A percentile compares a stretch with the other conserved stretches of the same genome.
These are phyloP conservation scores for Ballota nigra DNA, from an alignment of 257 asterid genomes.

Conservation along the genomic window DNA sequence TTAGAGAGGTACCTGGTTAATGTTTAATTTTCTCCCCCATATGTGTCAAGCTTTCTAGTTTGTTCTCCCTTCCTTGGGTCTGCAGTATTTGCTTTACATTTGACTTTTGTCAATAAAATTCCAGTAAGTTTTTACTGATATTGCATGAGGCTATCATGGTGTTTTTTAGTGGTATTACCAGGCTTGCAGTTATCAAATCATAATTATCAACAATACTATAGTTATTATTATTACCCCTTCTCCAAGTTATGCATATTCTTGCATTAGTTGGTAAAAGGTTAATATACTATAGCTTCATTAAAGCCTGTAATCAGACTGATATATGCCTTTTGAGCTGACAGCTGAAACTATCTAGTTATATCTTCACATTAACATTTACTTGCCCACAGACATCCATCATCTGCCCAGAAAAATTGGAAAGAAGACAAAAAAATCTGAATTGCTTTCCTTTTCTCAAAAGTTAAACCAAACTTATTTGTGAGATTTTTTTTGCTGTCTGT, in stretches of 20 bases:
- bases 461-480: constrained; percentile 8
- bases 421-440: neutral
- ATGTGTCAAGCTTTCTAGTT: constrained; percentile 13
- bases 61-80: neutral
- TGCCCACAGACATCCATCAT: neutral
- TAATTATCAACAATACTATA: constrained; percentile 3
- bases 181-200: neutral
- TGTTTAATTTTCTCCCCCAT: neutral
- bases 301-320: constrained; percentile 7
- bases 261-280: neutral
- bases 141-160: neutral
- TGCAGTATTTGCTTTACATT: neutral
- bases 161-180: neutral
- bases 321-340: constrained; percentile 9
- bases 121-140: neutral
- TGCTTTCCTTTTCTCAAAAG: neutral
- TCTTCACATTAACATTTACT: neutral
- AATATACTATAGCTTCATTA: neutral
- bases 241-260: neutral
- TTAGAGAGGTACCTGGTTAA: constrained; percentile 63
- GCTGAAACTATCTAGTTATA: constrained; percentile 1
- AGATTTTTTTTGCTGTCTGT: constrained; percentile 2
- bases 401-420: neutral
- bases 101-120: neutral
- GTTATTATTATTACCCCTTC: neutral